phyloP scores from a whole-genome alignment of 1,284 basidiomycete genomes.

The Kwoniella shivajii region DNA sequence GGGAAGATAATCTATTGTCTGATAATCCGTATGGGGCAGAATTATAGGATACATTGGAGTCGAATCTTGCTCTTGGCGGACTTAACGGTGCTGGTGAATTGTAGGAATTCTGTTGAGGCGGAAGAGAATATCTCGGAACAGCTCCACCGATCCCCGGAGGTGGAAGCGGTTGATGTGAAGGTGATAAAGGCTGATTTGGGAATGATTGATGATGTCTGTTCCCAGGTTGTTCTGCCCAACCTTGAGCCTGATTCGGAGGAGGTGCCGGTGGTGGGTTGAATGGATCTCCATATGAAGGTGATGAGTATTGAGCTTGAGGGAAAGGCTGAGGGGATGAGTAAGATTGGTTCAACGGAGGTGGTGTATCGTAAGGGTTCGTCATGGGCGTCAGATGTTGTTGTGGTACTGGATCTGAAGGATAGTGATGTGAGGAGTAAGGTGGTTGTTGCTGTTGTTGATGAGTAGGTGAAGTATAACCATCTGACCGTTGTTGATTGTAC shows the following conservation, averaged over 20 bases:
- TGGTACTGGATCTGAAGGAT: conserved; percentile 6
- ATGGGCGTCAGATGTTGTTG: not conserved
- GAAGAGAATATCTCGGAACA: conserved; percentile 9
- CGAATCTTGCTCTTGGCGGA: conserved; percentile 22
- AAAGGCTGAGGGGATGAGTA: conserved; percentile 24
- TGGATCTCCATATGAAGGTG: conserved; percentile 3
- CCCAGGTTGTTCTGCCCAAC: conserved; percentile 24
- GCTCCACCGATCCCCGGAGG: not conserved
- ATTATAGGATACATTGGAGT: conserved; percentile 25
- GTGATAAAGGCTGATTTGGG: no score
- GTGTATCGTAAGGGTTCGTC: conserved; percentile 25
- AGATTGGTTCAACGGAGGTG: conserved; percentile 22
- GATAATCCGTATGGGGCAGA: conserved; percentile 23
- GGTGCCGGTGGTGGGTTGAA: conserved; percentile 2
- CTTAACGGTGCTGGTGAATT: conserved; percentile 6
- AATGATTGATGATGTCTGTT: conserved; percentile 32
- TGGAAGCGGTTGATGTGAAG: conserved; percentile 14
- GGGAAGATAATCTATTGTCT: conserved; percentile 39
- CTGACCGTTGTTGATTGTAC: not conserved
- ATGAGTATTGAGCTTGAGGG: not conserved
- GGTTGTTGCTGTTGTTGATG: conserved; percentile 5
- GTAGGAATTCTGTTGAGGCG: conserved; percentile 5
- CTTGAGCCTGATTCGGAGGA: not conserved
- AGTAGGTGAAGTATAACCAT: conserved; percentile 23
- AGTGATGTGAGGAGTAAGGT: conserved; percentile 10